Evolutionary conservation across 129 eudicot species (phyloP).

Genomic region (Flaveria linearis): DNA sequence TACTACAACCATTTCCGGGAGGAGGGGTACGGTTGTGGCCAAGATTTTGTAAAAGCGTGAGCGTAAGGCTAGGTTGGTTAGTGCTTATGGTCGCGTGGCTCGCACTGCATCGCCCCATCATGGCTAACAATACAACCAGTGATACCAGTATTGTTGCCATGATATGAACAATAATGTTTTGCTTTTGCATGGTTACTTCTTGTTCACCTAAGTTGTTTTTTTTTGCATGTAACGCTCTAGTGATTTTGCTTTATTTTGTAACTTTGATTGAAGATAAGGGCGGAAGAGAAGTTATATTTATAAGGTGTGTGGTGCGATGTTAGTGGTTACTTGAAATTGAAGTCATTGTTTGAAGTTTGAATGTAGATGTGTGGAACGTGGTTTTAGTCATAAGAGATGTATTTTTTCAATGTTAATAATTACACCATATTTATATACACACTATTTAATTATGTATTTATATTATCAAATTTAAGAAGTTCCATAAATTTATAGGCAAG

Average conservation of each 20-base stretch:
- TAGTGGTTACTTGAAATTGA: neutral
- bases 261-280: constrained; percentile 1
- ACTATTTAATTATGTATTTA: too few species aligned
- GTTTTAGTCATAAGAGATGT: constrained; percentile 6
- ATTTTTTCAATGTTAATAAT: too few species aligned
- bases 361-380: constrained; percentile 19
- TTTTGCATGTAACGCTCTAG: neutral
- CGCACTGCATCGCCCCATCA: constrained; percentile 21
- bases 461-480: too few species aligned
- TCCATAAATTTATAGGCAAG: too few species aligned
- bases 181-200: constrained; percentile 27
- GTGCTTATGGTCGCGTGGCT: neutral
- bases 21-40: constrained; percentile 1
- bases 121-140: constrained; percentile 16
- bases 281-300: constrained; percentile 9
- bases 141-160: constrained; percentile 6
- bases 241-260: neutral
- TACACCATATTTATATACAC: too few species aligned
- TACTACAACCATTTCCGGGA: constrained; percentile 31
- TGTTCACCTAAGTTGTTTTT: neutral
- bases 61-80: constrained; percentile 1
- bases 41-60: constrained; percentile 15
- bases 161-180: neutral
- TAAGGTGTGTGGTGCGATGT: neutral
- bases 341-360: constrained; percentile 19